A percentile compares a stretch with the other conserved stretches of the same genome.
Conservation (phyloP, 2,329 filamentous ascomycete genomes). For the Colletotrichum tanaceti region DNA sequence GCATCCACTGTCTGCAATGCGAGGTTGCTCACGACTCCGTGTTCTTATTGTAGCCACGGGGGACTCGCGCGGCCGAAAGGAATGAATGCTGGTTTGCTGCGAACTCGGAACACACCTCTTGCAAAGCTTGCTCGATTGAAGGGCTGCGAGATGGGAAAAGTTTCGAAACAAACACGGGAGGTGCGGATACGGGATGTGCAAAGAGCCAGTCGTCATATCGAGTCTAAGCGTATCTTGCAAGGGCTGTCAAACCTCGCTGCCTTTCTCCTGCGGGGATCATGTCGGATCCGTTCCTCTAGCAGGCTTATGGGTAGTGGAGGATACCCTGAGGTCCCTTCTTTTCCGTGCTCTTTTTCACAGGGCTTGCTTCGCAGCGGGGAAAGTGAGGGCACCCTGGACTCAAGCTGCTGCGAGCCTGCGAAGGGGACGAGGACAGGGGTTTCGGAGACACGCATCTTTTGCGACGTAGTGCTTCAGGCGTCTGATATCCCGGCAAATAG, state of each 20-base stretch:
- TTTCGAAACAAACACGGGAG: slow-evolving; percentile 24
- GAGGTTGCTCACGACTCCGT: too few relatives aligned
- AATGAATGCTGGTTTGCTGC: background rate
- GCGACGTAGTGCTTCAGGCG: slow-evolving; percentile 13
- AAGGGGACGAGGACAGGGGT: slow-evolving; percentile 29
- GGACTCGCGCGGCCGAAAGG: background rate
- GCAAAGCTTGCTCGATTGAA: background rate
- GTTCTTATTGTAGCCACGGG: background rate
- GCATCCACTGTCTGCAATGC: slow-evolving; percentile 2
- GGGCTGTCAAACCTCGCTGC: slow-evolving; percentile 1
- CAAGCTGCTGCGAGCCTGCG: background rate
- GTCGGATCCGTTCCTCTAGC: slow-evolving; percentile 27
- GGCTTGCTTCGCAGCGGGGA: slow-evolving; percentile 29
- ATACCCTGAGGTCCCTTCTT: slow-evolving; percentile 38
- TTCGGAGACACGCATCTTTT: slow-evolving; percentile 28
- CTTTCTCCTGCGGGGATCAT: slow-evolving; percentile 26
- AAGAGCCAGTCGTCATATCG: slow-evolving; percentile 11
- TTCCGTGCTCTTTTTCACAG: slow-evolving; percentile 29
- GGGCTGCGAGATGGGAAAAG: background rate
- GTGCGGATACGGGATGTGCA: slow-evolving; percentile 16
- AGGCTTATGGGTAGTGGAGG: slow-evolving; percentile 26
- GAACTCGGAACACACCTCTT: too few relatives aligned
- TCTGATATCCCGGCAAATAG: slow-evolving; percentile 16
- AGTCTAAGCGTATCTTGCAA: slow-evolving; percentile 27
- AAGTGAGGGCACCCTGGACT: slow-evolving; percentile 23